phyloP scores from a whole-genome alignment of 305 asterid species.

The Fraxinus albicans region DNA sequence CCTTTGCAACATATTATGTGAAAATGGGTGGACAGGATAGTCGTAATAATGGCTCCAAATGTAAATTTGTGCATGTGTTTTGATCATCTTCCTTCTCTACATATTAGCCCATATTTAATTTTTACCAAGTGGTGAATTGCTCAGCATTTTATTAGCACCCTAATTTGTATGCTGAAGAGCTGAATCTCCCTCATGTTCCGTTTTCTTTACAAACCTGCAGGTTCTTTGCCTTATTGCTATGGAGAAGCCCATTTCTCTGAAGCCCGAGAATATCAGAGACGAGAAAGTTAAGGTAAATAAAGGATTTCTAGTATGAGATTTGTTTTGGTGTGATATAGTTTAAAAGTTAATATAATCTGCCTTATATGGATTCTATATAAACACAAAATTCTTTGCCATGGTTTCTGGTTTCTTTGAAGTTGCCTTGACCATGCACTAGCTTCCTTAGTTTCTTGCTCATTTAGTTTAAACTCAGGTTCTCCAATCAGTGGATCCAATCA shows the following conservation, averaged over 20 bases:
- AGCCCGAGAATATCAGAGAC: slow-evolving; percentile 82
- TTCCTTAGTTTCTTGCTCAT: neutral
- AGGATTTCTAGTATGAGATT: slow-evolving; percentile 2
- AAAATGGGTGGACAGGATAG: neutral
- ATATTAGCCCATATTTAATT: neutral
- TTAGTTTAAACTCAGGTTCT: slow-evolving; percentile 62
- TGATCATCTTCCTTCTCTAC: neutral
- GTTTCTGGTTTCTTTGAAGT: neutral
- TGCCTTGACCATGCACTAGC: neutral
- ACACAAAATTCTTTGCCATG: neutral
- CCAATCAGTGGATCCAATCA: slow-evolving; percentile 77
- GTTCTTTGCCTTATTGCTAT: slow-evolving; percentile 86
- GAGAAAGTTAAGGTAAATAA: slow-evolving; percentile 84
- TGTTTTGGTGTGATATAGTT: neutral
- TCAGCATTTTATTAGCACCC: neutral
- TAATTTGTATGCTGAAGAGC: neutral
- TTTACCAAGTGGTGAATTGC: neutral
- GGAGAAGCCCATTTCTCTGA: slow-evolving; percentile 82
- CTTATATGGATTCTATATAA: neutral
- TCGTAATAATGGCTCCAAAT: neutral
- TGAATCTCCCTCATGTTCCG: neutral
- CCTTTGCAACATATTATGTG: neutral
- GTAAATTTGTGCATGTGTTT: neutral
- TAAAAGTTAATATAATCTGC: neutral
- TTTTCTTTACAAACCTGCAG: slow-evolving; percentile 31